A percentile compares a stretch with the other conserved stretches of the same genome.
phyloP scores from a whole-genome alignment of 2,329 filamentous ascomycete species.

The Penicillium sp. region DNA sequence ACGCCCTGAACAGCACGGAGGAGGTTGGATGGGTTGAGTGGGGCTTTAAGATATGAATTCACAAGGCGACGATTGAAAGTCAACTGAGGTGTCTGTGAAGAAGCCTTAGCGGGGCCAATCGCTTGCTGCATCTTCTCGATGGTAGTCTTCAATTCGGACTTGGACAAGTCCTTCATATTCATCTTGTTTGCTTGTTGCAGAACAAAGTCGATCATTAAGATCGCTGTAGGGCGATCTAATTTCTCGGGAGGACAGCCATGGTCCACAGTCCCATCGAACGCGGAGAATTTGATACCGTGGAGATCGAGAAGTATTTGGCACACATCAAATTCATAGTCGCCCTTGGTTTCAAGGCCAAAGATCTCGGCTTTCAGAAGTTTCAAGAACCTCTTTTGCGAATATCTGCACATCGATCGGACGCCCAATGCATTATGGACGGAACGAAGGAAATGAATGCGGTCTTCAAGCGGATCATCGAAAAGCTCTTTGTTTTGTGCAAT shows the following conservation, averaged over 20 bases:
- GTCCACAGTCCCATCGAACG: conserved; percentile 67
- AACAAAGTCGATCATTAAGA: conserved; percentile 79
- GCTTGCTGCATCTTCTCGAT: conserved; percentile 92
- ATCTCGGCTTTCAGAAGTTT: conserved; percentile 86
- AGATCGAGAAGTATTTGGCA: conserved; percentile 81
- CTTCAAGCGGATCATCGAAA: conserved; percentile 66
- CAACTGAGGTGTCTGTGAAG: conserved; percentile 72
- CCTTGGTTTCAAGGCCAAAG: conserved; percentile 68
- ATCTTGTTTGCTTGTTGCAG: conserved; percentile 77
- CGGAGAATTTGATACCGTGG: conserved; percentile 73
- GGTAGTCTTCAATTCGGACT: conserved; percentile 82
- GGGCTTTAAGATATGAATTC: conserved; percentile 74
- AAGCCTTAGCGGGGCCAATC: conserved; percentile 72
- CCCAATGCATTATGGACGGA: conserved; percentile 82
- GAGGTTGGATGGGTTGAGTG: conserved; percentile 76
- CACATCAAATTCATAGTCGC: conserved; percentile 82
- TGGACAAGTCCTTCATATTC: conserved; percentile 85
- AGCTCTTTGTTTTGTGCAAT: conserved; percentile 63
- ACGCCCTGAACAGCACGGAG: conserved; percentile 78
- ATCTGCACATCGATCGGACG: conserved; percentile 78
- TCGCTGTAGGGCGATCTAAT: conserved; percentile 75
- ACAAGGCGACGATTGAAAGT: conserved; percentile 85
- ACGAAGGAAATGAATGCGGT: conserved; percentile 74
- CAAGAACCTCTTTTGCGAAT: conserved; percentile 81
- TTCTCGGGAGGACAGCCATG: conserved; percentile 76